phyloP scores from a whole-genome alignment of 768 basidiomycete species.

The Lentinula boryana region DNA sequence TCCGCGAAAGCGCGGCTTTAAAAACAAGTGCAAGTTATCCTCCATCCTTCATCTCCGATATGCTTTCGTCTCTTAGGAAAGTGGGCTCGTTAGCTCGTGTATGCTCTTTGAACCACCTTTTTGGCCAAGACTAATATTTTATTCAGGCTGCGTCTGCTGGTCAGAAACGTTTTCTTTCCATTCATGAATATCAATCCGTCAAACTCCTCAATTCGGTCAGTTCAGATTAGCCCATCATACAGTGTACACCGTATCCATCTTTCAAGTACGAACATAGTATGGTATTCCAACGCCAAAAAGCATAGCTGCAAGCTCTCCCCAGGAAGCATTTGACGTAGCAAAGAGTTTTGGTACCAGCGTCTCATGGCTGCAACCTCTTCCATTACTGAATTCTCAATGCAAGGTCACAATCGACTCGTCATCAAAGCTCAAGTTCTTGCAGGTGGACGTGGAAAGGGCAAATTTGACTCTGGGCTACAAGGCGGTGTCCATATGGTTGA shows the following conservation, averaged over 20 bases:
- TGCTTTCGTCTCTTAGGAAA: conserved; percentile 67
- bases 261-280: conserved; percentile 50
- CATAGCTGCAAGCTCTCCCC: conserved; percentile 76
- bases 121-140: conserved; percentile 3
- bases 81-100: conserved; percentile 61
- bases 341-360: conserved; percentile 69
- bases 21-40: neutral
- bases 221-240: neutral
- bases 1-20: neutral
- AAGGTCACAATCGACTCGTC: conserved; percentile 76
- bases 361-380: conserved; percentile 1
- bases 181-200: conserved; percentile 98
- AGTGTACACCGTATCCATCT: neutral
- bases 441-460: conserved; percentile 97
- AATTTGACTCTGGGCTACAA: conserved; percentile 92
- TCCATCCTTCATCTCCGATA: conserved; percentile 25
- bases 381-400: conserved; percentile 4
- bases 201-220: conserved; percentile 87
- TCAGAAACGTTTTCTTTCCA: conserved; percentile 89
- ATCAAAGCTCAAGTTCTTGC: conserved; percentile 99
- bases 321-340: conserved; percentile 88
- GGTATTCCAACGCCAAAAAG: conserved; percentile 94
- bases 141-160: conserved; percentile 61
- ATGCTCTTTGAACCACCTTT: conserved; percentile 16
- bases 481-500: conserved; percentile 96